These are phyloP conservation scores for Aspergillus japonicus DNA, from an alignment of 2,329 filamentous ascomycete species.

Conservation along the genomic window DNA sequence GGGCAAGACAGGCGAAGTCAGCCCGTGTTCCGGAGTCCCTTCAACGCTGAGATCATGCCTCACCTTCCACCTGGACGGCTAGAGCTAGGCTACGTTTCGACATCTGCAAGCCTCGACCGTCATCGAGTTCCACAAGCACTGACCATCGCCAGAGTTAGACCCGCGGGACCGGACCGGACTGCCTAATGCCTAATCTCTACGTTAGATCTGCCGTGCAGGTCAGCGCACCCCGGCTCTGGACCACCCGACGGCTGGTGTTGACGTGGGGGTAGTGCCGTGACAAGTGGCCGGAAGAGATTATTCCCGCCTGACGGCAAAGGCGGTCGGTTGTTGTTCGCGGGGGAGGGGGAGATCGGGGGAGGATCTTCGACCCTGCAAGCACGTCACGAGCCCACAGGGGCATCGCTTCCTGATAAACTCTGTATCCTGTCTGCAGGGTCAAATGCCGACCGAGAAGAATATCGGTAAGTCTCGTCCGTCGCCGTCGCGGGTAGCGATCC, in stretches of 20 bases:
- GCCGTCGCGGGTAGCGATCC: not conserved
- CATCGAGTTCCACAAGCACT: constrained; percentile 17
- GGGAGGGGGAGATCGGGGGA: not conserved
- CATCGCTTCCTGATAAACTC: not conserved
- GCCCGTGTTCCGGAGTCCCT: not conserved
- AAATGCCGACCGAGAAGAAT: not conserved
- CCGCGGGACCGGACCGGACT: constrained; percentile 2
- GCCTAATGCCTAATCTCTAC: constrained; percentile 5
- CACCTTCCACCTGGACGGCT: too few species aligned
- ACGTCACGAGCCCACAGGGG: not conserved
- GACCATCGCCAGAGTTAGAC: constrained; percentile 10
- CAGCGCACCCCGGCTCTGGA: constrained; percentile 6
- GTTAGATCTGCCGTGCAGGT: constrained; percentile 4
- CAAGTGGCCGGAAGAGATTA: constrained; percentile 1
- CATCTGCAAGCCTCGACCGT: not conserved
- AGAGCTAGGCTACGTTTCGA: not conserved
- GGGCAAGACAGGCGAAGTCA: not conserved
- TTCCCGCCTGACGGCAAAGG: constrained; percentile 1
- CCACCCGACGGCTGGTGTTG: constrained; percentile 3
- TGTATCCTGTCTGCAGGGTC: constrained; percentile 1
- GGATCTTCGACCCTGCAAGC: not conserved
- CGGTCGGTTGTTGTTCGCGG: not conserved
- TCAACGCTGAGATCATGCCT: too few species aligned
- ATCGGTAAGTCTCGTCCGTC: not conserved
- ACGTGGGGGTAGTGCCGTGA: constrained; percentile 3